Conservation (phyloP, 2,329 filamentous ascomycete genomes). For the Aspergillus arachidicola region DNA sequence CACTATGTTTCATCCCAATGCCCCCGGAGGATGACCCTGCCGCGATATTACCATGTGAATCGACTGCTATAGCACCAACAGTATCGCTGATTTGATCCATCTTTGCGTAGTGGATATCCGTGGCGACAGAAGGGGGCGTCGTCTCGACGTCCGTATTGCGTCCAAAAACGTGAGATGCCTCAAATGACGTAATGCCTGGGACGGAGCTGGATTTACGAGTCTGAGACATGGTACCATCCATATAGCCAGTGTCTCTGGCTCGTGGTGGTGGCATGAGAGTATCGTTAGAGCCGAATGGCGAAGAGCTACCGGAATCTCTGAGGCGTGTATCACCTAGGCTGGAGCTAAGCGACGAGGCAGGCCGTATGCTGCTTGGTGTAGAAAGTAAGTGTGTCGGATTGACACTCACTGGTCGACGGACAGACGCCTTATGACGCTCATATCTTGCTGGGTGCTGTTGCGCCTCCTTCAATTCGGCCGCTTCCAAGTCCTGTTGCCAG, state of each 20-base stretch:
- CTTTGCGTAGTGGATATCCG: conserved; percentile 6
- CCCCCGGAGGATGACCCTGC: conserved; percentile 95
- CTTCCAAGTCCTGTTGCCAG: conserved; percentile 73
- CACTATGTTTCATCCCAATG: conserved; percentile 97
- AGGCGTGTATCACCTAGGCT: background rate
- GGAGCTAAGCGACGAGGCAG: conserved; percentile 6
- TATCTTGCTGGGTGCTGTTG: conserved; percentile 28
- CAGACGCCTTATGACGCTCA: conserved; percentile 19
- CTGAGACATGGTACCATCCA: conserved; percentile 11
- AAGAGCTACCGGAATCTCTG: background rate
- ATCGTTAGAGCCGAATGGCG: background rate
- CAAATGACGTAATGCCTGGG: background rate
- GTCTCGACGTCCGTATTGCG: conserved; percentile 8
- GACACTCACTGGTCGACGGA: conserved; percentile 25
- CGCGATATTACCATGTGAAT: conserved; percentile 82
- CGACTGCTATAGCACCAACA: conserved; percentile 92
- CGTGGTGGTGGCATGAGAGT: background rate
- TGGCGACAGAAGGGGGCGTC: background rate
- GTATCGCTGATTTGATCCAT: conserved; percentile 82
- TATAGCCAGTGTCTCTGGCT: conserved; percentile 6
- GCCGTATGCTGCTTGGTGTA: conserved; percentile 19
- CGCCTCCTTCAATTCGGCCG: conserved; percentile 56
- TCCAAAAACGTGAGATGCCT: background rate
- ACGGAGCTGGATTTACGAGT: background rate
- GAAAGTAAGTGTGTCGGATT: conserved; percentile 26